Conservation (phyloP, 1,139 yeast genomes). For the Scheffersomyces stambukii region DNA sequence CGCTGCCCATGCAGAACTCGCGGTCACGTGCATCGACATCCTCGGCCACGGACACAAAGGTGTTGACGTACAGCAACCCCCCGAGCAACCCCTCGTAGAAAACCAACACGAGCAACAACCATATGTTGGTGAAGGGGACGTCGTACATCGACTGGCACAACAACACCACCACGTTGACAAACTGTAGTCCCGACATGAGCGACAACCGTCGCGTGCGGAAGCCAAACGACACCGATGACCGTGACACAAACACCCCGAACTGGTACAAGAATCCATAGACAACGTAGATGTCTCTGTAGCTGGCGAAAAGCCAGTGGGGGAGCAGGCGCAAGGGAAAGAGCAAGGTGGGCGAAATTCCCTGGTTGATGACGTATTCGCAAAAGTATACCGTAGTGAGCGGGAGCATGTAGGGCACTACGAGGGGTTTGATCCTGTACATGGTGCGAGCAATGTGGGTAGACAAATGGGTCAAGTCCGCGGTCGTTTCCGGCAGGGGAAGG, state of each 20-base stretch:
- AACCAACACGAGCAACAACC: conserved; percentile 57
- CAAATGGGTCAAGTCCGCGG: conserved; percentile 18
- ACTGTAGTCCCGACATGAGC: conserved; percentile 62
- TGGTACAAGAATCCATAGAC: conserved; percentile 92
- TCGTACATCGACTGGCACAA: conserved; percentile 61
- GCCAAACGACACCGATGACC: conserved; percentile 71
- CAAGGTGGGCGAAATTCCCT: conserved; percentile 85
- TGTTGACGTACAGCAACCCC: conserved; percentile 85
- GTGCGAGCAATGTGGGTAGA: conserved; percentile 25
- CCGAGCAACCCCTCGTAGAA: conserved; percentile 89
- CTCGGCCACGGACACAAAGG: conserved; percentile 76
- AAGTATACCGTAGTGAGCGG: conserved; percentile 82
- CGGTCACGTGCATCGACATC: conserved; percentile 50
- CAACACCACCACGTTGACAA: conserved; percentile 56
- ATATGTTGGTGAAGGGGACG: conserved; percentile 53
- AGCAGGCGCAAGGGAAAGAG: conserved; percentile 67
- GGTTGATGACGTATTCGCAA: conserved; percentile 85
- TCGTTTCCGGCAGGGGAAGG: conserved; percentile 2
- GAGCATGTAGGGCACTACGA: conserved; percentile 69
- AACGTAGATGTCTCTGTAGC: conserved; percentile 84
- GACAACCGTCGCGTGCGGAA: conserved; percentile 58
- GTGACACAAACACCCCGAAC: conserved; percentile 84
- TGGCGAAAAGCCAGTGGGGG: conserved; percentile 54
- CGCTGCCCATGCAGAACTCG: conserved; percentile 92
- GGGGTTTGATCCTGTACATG: conserved; percentile 39